A percentile compares a stretch with the other conserved stretches of the same genome.
Evolutionary conservation across 169 alveolate species (phyloP).

Genomic region (Plasmodium sp.): DNA sequence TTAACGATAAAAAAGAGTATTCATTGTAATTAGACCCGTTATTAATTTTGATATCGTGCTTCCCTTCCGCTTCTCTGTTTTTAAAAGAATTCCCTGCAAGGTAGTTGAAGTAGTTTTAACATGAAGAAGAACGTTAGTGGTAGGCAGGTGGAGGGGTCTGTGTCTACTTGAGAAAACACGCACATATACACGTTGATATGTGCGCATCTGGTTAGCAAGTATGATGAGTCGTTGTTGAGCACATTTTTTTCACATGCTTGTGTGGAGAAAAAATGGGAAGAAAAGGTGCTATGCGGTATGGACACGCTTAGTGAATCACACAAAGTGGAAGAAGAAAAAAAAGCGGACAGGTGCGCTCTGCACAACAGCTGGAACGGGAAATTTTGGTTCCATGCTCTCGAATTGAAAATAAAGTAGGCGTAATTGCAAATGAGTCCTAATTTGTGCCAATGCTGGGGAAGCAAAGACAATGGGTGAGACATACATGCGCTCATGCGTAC

Average conservation of each 20-base stretch:
- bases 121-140: not conserved
- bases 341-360: not conserved
- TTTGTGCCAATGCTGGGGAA: not conserved
- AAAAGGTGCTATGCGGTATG: not conserved
- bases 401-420: not conserved
- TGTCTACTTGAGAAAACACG: not conserved
- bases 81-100: constrained; percentile 8
- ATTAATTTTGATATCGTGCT: constrained; percentile 2
- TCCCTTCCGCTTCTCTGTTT: constrained; percentile 5
- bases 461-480: not conserved
- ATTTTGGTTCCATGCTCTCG: not conserved
- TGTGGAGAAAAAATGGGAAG: not conserved
- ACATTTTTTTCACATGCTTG: not conserved
- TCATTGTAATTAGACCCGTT: constrained; percentile 10
- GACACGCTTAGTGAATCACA: not conserved
- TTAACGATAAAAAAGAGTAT: constrained; percentile 64
- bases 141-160: not conserved
- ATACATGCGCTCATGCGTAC: not conserved
- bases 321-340: not conserved
- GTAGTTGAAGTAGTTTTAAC: not conserved
- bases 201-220: not conserved
- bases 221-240: not conserved
- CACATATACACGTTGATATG: not conserved
- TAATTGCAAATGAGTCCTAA: not conserved
- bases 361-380: not conserved